Evolutionary conservation across 208 protist genomes (phyloP), one percentile per base, ranked within the genome.

Genomic region (Trypanosoma theileri): DNA sequence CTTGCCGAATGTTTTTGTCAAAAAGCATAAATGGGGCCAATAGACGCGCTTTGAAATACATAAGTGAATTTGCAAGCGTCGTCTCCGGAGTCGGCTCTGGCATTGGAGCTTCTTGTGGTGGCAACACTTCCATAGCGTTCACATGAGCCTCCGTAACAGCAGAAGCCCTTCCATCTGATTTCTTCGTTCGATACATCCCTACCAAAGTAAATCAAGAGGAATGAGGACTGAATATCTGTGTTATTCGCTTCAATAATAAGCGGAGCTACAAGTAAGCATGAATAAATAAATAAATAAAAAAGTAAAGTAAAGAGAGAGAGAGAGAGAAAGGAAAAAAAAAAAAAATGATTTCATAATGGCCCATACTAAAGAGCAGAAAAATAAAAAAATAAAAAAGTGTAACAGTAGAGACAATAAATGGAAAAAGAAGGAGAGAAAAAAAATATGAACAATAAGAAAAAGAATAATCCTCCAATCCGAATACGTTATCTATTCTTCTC

Each of bases 1-100:
- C 85, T 55, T 75, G 73, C 26, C 69, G 59, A 13, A 70, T 45
- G 40, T 42, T 64, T 13, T 59, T 50, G 69, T 91, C 81, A 72
- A 83, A 91, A 8, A 85, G 24, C 75, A 85, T 81, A 58, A 82
- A 88, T 12, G 85, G 85, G 0, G 85, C 71, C 28, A 82, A 82
- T 69, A 86, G 65, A 21, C 41, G 46, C 41, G 66, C 61, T 58
- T 85, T 86, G 51, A 81, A 79, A 26, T 1, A 28, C n/a, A 80
- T 61, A 11, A 79, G 58, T n/a, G 53, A 31, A 40, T 44, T 12
- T 21, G 46, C 61, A 59, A 64, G 22, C 0, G 55, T 13, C n/a
- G 56, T 0, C 14, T 71, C 57, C n/a, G 26, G 66, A 59, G 13
- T 26, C 35, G n/a, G n/a, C 7, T 53, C 48, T 9, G 60, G 2